Conservation (phyloP, 345 rosid species). For the Acer saccharum region DNA sequence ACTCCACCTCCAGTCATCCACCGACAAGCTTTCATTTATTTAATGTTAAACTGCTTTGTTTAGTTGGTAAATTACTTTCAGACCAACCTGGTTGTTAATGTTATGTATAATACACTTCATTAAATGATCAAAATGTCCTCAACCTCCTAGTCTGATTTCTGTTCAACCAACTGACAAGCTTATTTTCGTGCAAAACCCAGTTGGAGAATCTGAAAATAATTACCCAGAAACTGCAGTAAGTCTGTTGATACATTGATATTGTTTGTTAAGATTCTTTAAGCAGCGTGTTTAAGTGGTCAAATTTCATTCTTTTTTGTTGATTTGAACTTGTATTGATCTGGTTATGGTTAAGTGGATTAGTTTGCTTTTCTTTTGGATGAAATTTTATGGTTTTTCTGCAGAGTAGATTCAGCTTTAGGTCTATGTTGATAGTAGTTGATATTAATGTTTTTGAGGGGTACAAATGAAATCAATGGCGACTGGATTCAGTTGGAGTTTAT, state of each 20-base stretch:
- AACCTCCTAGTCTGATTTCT: neutral
- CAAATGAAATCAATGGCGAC: slow-evolving; percentile 23
- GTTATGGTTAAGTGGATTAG: neutral
- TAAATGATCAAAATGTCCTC: too few species aligned
- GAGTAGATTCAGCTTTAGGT: neutral
- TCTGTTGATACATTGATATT: neutral
- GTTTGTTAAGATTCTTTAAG: slow-evolving; percentile 4
- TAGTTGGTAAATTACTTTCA: too few species aligned
- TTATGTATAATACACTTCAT: too few species aligned
- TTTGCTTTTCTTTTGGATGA: neutral
- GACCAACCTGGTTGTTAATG: too few species aligned
- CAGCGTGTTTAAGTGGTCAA: neutral
- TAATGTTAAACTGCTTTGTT: too few species aligned
- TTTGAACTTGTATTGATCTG: neutral
- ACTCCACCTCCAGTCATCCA: too few species aligned
- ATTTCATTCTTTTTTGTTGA: neutral
- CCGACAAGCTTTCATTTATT: too few species aligned
- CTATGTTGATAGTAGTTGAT: neutral
- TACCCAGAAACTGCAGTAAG: slow-evolving; percentile 8
- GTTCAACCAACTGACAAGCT: slow-evolving; percentile 9
- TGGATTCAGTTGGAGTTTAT: slow-evolving; percentile 23
- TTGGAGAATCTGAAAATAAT: slow-evolving; percentile 16
- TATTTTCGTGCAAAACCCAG: slow-evolving; percentile 1
- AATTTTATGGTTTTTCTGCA: neutral
- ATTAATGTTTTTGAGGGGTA: neutral